A percentile compares a stretch with the other conserved stretches of the same genome.
These are phyloP conservation scores for Beauveria bassiana DNA, from an alignment of 2,329 filamentous ascomycete species.

Conservation along the genomic window DNA sequence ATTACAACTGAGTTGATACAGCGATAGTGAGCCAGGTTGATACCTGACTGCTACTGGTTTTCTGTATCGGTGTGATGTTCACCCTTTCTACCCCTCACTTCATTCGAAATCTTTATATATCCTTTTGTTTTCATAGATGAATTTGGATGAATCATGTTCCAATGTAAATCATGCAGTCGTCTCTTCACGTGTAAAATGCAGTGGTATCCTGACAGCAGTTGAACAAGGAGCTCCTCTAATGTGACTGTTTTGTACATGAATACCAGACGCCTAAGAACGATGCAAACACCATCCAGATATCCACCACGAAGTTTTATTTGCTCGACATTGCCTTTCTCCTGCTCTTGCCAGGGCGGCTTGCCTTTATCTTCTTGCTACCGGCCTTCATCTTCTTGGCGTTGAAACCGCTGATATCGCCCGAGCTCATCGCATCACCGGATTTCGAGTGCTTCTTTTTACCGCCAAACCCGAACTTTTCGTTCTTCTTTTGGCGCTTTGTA, in stretches of 20 bases:
- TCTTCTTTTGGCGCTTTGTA: conserved; percentile 82
- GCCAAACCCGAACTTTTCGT: conserved; percentile 90
- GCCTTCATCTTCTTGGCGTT: conserved; percentile 79
- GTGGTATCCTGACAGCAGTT: not conserved
- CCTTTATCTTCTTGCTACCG: conserved; percentile 26
- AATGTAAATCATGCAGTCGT: not conserved
- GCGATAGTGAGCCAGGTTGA: not conserved
- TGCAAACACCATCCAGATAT: not conserved
- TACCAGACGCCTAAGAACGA: not conserved
- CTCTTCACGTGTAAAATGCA: not conserved
- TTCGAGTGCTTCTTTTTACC: conserved; percentile 91
- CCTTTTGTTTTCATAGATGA: conserved; percentile 29
- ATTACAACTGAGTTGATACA: not conserved
- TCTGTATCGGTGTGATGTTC: not conserved
- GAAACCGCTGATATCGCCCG: conserved; percentile 73
- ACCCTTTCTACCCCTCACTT: not conserved
- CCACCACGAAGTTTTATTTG: conserved; percentile 16
- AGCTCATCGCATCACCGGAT: conserved; percentile 81
- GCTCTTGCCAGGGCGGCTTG: conserved; percentile 40
- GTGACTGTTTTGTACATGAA: not conserved
- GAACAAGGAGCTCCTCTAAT: conserved; percentile 4
- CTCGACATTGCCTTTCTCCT: conserved; percentile 38
- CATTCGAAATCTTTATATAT: conserved; percentile 25
- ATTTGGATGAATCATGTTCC: conserved; percentile 13
- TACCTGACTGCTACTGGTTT: not conserved